Conservation (phyloP, 495 filamentous ascomycete genomes). For the Neurospora sp. region DNA sequence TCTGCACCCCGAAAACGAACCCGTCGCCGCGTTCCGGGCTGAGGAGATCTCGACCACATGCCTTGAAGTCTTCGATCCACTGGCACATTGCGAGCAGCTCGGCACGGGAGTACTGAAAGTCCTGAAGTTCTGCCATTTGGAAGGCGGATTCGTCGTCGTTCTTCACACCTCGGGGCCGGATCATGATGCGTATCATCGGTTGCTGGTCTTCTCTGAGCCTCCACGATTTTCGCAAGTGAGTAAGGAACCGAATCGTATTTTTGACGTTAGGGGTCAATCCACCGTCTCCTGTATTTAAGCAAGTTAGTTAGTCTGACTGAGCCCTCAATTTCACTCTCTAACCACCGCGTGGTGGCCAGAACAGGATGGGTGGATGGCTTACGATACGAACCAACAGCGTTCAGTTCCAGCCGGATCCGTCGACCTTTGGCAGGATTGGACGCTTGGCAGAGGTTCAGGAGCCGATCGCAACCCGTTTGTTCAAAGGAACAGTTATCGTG, state of each 20-base stretch:
- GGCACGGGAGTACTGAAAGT: constrained; percentile 30
- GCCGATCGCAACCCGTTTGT: constrained; percentile 8
- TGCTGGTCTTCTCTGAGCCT: background rate
- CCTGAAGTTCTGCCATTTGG: background rate
- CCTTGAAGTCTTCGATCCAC: constrained; percentile 12
- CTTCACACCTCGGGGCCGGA: constrained; percentile 29
- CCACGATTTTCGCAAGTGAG: background rate
- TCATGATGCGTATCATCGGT: constrained; percentile 30
- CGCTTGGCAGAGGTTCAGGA: background rate
- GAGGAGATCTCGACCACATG: constrained; percentile 10
- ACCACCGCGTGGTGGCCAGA: background rate
- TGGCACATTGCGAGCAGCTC: constrained; percentile 25
- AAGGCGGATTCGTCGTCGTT: background rate
- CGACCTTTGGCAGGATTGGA: background rate
- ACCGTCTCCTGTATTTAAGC: background rate
- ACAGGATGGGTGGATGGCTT: background rate
- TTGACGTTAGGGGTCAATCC: background rate
- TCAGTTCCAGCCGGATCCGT: constrained; percentile 27
- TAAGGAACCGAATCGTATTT: background rate
- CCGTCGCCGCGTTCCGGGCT: constrained; percentile 26
- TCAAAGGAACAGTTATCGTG: constrained; percentile 12
- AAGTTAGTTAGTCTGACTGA: background rate
- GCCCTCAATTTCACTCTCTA: background rate
- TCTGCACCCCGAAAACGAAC: constrained; percentile 33
- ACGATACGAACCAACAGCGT: constrained; percentile 30